These are phyloP conservation scores for Alopecurus myosuroides DNA, from an alignment of 176 grass and related monocot genomes.

Conservation along the genomic window DNA sequence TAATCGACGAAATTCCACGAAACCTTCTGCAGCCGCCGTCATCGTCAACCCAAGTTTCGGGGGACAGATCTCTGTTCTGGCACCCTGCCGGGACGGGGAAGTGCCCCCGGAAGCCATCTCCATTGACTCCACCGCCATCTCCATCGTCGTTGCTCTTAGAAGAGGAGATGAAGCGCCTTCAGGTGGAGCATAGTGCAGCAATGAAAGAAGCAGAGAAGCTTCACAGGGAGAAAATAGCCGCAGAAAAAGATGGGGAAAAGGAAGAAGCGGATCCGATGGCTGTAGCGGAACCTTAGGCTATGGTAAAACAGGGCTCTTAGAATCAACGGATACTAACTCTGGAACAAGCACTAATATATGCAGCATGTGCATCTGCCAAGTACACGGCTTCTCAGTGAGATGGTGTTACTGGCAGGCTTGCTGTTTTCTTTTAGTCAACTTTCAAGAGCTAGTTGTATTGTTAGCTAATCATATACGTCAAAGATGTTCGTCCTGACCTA, in stretches of 20 bases:
- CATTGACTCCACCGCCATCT: too few species aligned
- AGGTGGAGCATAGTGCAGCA: constrained; percentile 81
- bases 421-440: background rate
- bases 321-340: background rate
- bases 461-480: background rate
- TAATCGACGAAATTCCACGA: too few species aligned
- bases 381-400: background rate
- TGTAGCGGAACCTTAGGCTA: constrained; percentile 43
- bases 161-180: constrained; percentile 87
- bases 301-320: constrained; percentile 48
- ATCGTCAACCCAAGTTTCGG: too few species aligned
- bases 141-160: too few species aligned
- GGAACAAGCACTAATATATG: constrained; percentile 9
- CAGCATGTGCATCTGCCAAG: constrained; percentile 9
- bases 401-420: background rate
- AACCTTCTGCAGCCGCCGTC: too few species aligned
- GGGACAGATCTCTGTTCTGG: too few species aligned
- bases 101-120: too few species aligned
- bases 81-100: too few species aligned
- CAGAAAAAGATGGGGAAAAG: constrained; percentile 85
- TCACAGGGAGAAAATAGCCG: constrained; percentile 67
- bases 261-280: constrained; percentile 90
- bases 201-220: constrained; percentile 90
- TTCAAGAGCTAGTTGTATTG: background rate
- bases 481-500: background rate